Evolutionary conservation across 768 basidiomycete species (phyloP).

Genomic region (Pleurotus djamor): DNA sequence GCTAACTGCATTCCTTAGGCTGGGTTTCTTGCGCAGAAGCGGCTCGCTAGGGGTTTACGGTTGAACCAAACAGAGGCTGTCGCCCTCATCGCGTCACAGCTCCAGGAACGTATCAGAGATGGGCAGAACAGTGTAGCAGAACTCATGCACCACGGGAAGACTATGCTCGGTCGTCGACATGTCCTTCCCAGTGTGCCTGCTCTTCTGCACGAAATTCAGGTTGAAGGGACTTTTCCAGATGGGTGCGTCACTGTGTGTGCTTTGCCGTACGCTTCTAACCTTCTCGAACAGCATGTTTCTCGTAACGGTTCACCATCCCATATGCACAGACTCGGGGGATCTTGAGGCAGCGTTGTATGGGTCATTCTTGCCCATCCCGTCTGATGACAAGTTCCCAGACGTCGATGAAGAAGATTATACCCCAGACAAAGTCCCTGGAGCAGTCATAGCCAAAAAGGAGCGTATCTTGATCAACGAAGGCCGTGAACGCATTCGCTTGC

Average conservation of each 20-base stretch:
- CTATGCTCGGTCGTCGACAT: constrained; percentile 82
- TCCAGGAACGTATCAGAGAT: constrained; percentile 95
- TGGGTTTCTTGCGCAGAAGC: constrained; percentile 89
- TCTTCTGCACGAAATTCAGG: constrained; percentile 84
- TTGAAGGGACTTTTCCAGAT: constrained; percentile 89
- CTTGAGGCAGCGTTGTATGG: constrained; percentile 88
- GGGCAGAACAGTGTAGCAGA: constrained; percentile 82
- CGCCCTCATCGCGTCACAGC: constrained; percentile 87
- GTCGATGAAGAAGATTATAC: constrained; percentile 46
- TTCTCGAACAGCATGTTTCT: constrained; percentile 68
- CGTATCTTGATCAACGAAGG: constrained; percentile 77
- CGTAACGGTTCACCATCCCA: constrained; percentile 96
- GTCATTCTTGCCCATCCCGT: constrained; percentile 86
- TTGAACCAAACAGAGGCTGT: constrained; percentile 88
- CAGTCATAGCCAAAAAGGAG: constrained; percentile 64
- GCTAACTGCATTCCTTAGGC: constrained; percentile 39
- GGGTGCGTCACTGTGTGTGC: constrained; percentile 46
- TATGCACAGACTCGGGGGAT: constrained; percentile 80
- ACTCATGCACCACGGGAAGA: constrained; percentile 93
- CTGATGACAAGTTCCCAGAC: constrained; percentile 61
- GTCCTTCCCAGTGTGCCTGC: constrained; percentile 80
- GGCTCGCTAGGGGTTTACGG: constrained; percentile 88
- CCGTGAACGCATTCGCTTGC: constrained; percentile 63
- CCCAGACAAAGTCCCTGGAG: constrained; percentile 65
- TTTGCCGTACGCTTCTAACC: constrained; percentile 3